These are phyloP conservation scores for Fusarium proliferatum DNA, from an alignment of 2,329 filamentous ascomycete species.

Conservation along the genomic window DNA sequence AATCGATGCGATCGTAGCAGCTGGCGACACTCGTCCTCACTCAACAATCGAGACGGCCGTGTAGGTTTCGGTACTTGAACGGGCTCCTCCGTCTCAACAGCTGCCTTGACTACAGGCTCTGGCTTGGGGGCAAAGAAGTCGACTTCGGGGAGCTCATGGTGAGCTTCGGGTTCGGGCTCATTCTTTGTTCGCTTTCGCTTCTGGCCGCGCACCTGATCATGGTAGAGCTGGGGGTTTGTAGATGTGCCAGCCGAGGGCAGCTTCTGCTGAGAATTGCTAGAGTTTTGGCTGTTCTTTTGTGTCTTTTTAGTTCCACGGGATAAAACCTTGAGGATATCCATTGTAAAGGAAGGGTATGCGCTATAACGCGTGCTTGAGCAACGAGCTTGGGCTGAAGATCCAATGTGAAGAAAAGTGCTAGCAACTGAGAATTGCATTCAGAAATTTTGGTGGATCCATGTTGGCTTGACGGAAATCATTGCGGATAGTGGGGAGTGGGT, in stretches of 20 bases:
- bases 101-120: conserved; percentile 49
- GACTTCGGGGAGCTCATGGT: conserved; percentile 58
- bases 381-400: conserved; percentile 6
- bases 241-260: conserved; percentile 73
- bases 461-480: conserved; percentile 4
- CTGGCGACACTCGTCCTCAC: conserved; percentile 77
- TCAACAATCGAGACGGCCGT: conserved; percentile 55
- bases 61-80: conserved; percentile 46
- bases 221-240: conserved; percentile 76
- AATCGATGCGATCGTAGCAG: conserved; percentile 83
- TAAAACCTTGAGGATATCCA: conserved; percentile 80
- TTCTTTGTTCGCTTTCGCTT: conserved; percentile 66
- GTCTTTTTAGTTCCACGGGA: conserved; percentile 75
- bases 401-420: conserved; percentile 28
- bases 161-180: conserved; percentile 48
- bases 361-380: conserved; percentile 9
- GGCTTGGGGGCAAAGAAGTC: conserved; percentile 69
- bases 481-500: conserved; percentile 40
- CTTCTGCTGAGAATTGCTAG: conserved; percentile 51
- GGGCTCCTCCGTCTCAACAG: conserved; percentile 35
- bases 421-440: conserved; percentile 28
- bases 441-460: conserved; percentile 44
- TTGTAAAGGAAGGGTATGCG: conserved; percentile 45
- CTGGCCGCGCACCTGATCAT: conserved; percentile 63
- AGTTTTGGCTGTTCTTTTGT: conserved; percentile 49